Evolutionary conservation across 371 early-diverging fungal genomes (phyloP).

Genomic region (Mortierella sp.): DNA sequence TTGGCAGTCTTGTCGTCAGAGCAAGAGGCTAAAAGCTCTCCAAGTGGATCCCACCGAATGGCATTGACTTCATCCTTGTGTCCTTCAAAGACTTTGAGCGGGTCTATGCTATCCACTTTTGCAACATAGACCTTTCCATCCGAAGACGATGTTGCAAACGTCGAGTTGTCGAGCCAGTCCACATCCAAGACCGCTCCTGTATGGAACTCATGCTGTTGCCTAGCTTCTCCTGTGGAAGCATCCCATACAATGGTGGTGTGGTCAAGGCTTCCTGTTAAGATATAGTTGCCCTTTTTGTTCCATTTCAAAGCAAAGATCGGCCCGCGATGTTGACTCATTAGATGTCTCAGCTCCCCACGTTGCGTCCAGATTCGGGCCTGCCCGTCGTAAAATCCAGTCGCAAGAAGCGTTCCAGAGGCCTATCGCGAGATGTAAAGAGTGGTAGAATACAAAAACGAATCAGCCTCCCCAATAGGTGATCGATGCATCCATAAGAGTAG

Average conservation of each 20-base stretch:
- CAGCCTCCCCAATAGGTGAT: not conserved
- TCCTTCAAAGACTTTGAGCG: constrained; percentile 77
- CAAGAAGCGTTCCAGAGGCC: constrained; percentile 84
- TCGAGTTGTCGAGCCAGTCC: constrained; percentile 92
- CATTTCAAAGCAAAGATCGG: constrained; percentile 91
- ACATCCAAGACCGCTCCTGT: constrained; percentile 86
- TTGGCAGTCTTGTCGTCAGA: constrained; percentile 93
- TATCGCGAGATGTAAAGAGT: constrained; percentile 33
- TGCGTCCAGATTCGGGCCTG: constrained; percentile 88
- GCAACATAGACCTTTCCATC: constrained; percentile 88
- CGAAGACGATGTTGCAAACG: constrained; percentile 91
- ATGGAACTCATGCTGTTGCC: constrained; percentile 84
- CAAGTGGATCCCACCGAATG: constrained; percentile 88
- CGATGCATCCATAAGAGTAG: no score
- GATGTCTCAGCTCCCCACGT: constrained; percentile 71
- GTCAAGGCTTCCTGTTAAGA: constrained; percentile 87
- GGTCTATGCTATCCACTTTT: constrained; percentile 71
- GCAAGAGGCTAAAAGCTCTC: constrained; percentile 87
- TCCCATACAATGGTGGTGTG: constrained; percentile 90
- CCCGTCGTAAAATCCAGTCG: constrained; percentile 94
- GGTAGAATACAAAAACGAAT: not conserved
- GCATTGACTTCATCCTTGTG: constrained; percentile 91
- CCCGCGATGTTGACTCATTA: constrained; percentile 79
- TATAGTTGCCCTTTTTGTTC: constrained; percentile 82
- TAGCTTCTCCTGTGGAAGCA: constrained; percentile 76